Percentiles rank a stretch among this genome's conserved stretches.
These are phyloP conservation scores for Rhodotorula glutinis DNA, from an alignment of 1,284 basidiomycete genomes.

Conservation along the genomic window DNA sequence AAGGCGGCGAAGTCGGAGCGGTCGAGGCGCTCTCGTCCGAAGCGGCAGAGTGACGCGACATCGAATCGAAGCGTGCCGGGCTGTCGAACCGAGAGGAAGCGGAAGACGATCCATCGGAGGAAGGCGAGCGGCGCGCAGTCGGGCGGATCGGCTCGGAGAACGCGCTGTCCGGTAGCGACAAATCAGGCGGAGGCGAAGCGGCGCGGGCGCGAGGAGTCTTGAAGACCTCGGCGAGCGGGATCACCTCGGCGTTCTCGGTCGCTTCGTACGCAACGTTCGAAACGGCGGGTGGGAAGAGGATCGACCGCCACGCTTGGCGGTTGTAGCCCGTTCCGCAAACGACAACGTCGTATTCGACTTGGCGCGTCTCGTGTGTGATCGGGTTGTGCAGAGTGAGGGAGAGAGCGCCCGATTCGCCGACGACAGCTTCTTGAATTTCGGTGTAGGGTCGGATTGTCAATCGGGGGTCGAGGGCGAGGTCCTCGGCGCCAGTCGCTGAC, in stretches of 20 bases:
- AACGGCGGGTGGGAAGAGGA: conserved; percentile 31
- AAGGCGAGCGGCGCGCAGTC: neutral
- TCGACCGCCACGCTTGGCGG: conserved; percentile 46
- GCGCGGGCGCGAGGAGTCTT: neutral
- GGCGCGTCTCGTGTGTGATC: conserved; percentile 13
- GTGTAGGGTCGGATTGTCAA: conserved; percentile 48
- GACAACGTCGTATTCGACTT: conserved; percentile 54
- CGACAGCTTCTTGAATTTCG: conserved; percentile 31
- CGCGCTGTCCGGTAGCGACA: conserved; percentile 1
- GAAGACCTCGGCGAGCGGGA: conserved; percentile 10
- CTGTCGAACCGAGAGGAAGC: neutral
- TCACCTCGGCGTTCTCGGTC: neutral
- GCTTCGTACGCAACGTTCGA: neutral
- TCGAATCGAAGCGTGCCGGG: conserved; percentile 2
- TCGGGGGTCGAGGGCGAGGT: conserved; percentile 22
- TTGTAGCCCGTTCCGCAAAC: conserved; percentile 62
- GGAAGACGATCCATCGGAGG: neutral
- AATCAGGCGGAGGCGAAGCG: neutral
- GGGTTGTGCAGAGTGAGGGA: conserved; percentile 28
- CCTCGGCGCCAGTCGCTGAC: neutral
- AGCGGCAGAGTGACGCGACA: neutral
- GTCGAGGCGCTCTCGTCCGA: neutral
- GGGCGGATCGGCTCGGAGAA: neutral
- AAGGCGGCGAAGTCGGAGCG: conserved; percentile 13
- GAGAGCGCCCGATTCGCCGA: conserved; percentile 25